Percentiles rank a stretch among this genome's conserved stretches.
These are phyloP conservation scores for Teratosphaeria destructans DNA, from an alignment of 2,329 filamentous ascomycete species.

Conservation along the genomic window DNA sequence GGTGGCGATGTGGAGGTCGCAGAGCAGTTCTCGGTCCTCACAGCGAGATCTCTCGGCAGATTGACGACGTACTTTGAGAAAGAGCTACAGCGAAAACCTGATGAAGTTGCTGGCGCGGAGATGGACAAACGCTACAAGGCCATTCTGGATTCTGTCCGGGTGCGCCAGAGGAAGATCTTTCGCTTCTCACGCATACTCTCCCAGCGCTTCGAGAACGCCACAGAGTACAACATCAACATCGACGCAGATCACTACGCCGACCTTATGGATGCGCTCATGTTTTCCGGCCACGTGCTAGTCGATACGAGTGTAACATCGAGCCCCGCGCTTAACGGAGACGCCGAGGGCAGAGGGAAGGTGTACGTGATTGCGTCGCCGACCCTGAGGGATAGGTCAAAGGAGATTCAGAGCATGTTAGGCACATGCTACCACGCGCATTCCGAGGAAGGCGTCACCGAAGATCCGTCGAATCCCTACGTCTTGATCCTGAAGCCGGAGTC, in stretches of 20 bases:
- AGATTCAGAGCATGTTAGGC: constrained; percentile 76
- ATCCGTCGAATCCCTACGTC: constrained; percentile 71
- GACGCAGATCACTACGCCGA: constrained; percentile 58
- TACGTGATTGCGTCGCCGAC: constrained; percentile 78
- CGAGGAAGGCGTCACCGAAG: constrained; percentile 54
- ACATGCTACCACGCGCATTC: constrained; percentile 56
- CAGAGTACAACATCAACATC: constrained; percentile 82
- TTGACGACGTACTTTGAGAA: constrained; percentile 85
- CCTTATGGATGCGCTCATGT: constrained; percentile 69
- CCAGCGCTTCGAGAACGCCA: constrained; percentile 91
- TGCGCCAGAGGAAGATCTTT: constrained; percentile 91
- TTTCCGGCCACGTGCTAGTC: constrained; percentile 80
- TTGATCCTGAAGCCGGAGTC: constrained; percentile 76
- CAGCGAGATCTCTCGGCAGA: constrained; percentile 81
- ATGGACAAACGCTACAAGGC: constrained; percentile 98
- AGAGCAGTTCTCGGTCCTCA: constrained; percentile 90
- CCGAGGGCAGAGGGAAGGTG: constrained; percentile 24
- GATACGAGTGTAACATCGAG: constrained; percentile 50
- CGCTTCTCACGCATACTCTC: constrained; percentile 85
- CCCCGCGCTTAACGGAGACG: constrained; percentile 33
- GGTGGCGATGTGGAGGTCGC: constrained; percentile 93
- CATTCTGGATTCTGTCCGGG: constrained; percentile 87
- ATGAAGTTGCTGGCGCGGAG: constrained; percentile 66
- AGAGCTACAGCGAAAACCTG: constrained; percentile 73
- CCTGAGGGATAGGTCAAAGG: constrained; percentile 62